Percentiles rank a stretch among this genome's conserved stretches.
Evolutionary conservation across 2,329 filamentous ascomycete genomes (phyloP).

Genomic region (Albifimbria verrucaria): DNA sequence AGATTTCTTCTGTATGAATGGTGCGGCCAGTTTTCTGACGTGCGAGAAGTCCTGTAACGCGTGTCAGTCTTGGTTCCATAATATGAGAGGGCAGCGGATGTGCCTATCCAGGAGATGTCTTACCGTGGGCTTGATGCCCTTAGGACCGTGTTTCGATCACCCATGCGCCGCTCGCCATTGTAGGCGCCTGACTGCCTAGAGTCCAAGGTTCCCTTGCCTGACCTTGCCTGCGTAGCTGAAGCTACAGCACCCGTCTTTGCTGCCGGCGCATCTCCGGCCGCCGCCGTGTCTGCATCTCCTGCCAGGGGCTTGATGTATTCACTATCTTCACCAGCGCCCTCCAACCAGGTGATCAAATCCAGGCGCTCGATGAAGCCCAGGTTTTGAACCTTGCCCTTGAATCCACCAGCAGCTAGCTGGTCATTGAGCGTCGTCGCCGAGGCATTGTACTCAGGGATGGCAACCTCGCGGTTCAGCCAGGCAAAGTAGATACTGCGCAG

Average conservation of each 20-base stretch:
- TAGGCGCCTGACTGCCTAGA: conserved; percentile 85
- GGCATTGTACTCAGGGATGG: conserved; percentile 87
- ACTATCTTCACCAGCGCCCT: conserved; percentile 83
- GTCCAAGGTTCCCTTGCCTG: conserved; percentile 68
- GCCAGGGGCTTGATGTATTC: conserved; percentile 88
- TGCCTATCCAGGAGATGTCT: too few relatives aligned
- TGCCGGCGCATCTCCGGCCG: conserved; percentile 34
- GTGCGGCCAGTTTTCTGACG: conserved; percentile 78
- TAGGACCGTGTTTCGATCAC: conserved; percentile 85
- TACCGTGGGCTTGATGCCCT: conserved; percentile 88
- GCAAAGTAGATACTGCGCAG: conserved; percentile 94
- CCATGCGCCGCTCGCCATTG: conserved; percentile 84
- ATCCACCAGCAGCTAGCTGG: conserved; percentile 61
- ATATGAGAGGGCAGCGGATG: too few relatives aligned
- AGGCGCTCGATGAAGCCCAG: conserved; percentile 87
- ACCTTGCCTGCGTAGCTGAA: conserved; percentile 43
- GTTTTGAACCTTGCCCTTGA: conserved; percentile 72
- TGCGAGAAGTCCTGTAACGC: conserved; percentile 87
- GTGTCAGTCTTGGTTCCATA: too few relatives aligned
- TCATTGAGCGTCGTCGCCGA: conserved; percentile 78
- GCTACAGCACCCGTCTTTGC: conserved; percentile 37
- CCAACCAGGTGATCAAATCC: conserved; percentile 90
- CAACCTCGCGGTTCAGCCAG: conserved; percentile 88
- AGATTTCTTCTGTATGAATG: conserved; percentile 67
- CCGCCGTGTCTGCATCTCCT: conserved; percentile 51